Conservation (phyloP, 1,284 basidiomycete species). For the Puccinia sorghi region DNA sequence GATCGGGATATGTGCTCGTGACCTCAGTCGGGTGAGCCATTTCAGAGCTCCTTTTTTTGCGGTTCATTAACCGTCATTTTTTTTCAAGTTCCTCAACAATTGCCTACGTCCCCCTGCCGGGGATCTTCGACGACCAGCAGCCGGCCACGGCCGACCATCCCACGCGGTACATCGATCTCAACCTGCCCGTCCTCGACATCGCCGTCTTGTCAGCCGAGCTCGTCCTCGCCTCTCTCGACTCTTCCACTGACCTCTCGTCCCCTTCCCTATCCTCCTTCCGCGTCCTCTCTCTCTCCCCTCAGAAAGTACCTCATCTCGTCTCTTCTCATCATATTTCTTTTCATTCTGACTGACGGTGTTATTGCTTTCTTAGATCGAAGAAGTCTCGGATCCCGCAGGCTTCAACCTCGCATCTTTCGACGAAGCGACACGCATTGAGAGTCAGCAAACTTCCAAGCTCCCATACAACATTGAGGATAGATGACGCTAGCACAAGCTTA, state of each 20-base stretch:
- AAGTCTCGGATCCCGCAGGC: conserved; percentile 2
- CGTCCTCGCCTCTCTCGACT: conserved; percentile 38
- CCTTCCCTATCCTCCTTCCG: neutral
- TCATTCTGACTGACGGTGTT: neutral
- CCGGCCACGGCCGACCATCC: neutral
- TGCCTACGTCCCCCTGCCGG: conserved; percentile 20
- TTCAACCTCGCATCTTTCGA: neutral
- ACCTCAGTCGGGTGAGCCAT: conserved; percentile 44
- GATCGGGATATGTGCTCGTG: conserved; percentile 25
- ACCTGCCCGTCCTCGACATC: conserved; percentile 35
- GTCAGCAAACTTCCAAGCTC: neutral
- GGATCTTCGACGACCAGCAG: conserved; percentile 12
- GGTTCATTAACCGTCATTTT: neutral
- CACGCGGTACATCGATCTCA: conserved; percentile 32
- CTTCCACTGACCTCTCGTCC: neutral
- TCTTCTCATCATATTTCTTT: neutral
- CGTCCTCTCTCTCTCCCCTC: neutral
- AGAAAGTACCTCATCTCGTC: neutral
- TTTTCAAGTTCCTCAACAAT: conserved; percentile 40
- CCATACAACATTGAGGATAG: neutral
- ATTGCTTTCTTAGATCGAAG: neutral
- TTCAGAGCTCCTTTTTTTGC: neutral
- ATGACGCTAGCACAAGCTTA: neutral
- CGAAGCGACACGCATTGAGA: conserved; percentile 3
- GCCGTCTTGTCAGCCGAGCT: conserved; percentile 2